Percentiles rank a stretch among this genome's conserved stretches.
These are phyloP conservation scores for Gossypium ekmanianum DNA, from an alignment of 345 rosid species.

Conservation along the genomic window DNA sequence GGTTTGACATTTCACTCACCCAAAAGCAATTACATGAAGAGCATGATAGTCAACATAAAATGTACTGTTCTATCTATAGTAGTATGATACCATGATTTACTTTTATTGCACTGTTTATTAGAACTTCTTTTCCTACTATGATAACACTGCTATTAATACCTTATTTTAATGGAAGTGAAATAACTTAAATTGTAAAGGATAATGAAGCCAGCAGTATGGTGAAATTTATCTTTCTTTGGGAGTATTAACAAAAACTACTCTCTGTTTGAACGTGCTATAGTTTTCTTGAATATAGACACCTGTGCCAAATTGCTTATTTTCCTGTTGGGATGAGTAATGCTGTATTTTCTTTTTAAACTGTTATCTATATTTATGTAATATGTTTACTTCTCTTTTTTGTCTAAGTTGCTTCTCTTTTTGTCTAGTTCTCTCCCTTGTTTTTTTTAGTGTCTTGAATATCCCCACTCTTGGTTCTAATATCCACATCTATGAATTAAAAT, in stretches of 20 bases:
- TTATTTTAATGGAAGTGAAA: not conserved
- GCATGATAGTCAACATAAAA: constrained; percentile 67
- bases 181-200: not conserved
- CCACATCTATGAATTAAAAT: not conserved
- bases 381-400: not conserved
- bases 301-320: not conserved
- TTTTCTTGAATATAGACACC: not conserved
- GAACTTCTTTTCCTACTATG: not conserved
- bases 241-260: not conserved
- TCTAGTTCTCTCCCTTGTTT: not conserved
- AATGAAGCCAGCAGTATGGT: not conserved
- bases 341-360: not conserved
- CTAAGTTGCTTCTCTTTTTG: too few species aligned
- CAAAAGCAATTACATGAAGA: constrained; percentile 89
- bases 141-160: not conserved
- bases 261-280: not conserved
- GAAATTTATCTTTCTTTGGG: not conserved
- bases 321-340: not conserved
- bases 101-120: not conserved
- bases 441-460: not conserved
- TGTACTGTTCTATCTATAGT: constrained; percentile 39
- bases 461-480: not conserved
- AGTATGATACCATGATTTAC: not conserved
- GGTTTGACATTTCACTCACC: constrained; percentile 80
- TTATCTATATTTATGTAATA: not conserved